These are phyloP conservation scores for Neurospora sublineolata DNA, from an alignment of 495 filamentous ascomycete genomes.

Conservation along the genomic window DNA sequence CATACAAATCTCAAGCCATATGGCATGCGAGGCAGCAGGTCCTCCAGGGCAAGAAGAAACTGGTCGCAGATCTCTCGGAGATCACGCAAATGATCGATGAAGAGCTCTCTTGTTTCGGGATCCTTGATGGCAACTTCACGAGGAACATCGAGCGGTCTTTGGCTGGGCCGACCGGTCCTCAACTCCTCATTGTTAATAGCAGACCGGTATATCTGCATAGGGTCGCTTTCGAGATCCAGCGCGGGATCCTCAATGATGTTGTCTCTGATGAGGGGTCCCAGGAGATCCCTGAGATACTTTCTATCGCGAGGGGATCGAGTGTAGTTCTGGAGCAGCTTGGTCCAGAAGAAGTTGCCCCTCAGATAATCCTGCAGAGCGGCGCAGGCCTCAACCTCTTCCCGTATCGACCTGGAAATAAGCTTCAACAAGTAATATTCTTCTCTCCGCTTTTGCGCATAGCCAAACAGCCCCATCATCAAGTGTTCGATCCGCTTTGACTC, in stretches of 20 bases:
- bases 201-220: conserved; percentile 92
- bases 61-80: conserved; percentile 87
- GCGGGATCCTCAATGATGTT: conserved; percentile 85
- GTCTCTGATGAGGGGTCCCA: conserved; percentile 72
- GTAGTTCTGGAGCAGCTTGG: conserved; percentile 74
- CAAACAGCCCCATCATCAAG: conserved; percentile 92
- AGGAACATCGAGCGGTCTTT: conserved; percentile 65
- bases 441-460: conserved; percentile 89
- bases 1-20: conserved; percentile 88
- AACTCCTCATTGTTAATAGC: conserved; percentile 95
- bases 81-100: conserved; percentile 87
- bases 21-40: conserved; percentile 75
- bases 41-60: conserved; percentile 70
- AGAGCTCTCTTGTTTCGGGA: conserved; percentile 77
- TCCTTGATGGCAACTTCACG: conserved; percentile 89
- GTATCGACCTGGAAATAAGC: conserved; percentile 68
- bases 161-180: conserved; percentile 73
- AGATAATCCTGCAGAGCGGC: conserved; percentile 70
- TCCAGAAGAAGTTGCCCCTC: conserved; percentile 87
- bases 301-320: conserved; percentile 84
- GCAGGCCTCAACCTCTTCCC: conserved; percentile 74
- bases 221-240: conserved; percentile 90
- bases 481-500: conserved; percentile 86
- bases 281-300: conserved; percentile 76
- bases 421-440: conserved; percentile 97